phyloP scores from a whole-genome alignment of 2,329 filamentous ascomycete genomes.

The Talaromyces sp. region DNA sequence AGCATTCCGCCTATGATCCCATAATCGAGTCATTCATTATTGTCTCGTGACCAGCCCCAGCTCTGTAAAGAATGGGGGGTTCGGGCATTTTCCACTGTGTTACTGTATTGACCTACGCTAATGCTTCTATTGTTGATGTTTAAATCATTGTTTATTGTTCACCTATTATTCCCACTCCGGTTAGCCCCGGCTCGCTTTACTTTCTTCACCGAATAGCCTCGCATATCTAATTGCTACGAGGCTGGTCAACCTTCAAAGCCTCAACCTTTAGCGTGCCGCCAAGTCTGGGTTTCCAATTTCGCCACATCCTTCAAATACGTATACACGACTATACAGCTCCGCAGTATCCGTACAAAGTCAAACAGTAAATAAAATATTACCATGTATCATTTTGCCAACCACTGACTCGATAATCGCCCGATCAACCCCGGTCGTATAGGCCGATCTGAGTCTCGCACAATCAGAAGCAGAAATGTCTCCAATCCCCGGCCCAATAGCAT shows the following conservation, averaged over 20 bases:
- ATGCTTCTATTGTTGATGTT: background rate
- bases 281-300: background rate
- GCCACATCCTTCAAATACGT: background rate
- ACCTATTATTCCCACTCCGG: background rate
- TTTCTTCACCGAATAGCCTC: background rate
- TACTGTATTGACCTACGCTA: background rate
- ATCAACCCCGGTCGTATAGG: background rate
- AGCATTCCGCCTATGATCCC: background rate
- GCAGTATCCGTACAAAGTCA: background rate
- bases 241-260: background rate
- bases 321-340: background rate
- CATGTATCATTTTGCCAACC: background rate
- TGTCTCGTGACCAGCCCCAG: background rate
- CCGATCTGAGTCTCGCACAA: background rate
- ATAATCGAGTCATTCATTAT: background rate
- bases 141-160: background rate
- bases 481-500: background rate
- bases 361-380: background rate
- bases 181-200: background rate
- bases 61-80: background rate
- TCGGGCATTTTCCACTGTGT: background rate
- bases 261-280: background rate
- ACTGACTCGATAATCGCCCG: background rate
- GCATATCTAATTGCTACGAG: background rate
- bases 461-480: background rate